Base-by-base conservation (phyloP, 1,139 yeast genomes). In the Eremothecium cymbalariae region DNA sequence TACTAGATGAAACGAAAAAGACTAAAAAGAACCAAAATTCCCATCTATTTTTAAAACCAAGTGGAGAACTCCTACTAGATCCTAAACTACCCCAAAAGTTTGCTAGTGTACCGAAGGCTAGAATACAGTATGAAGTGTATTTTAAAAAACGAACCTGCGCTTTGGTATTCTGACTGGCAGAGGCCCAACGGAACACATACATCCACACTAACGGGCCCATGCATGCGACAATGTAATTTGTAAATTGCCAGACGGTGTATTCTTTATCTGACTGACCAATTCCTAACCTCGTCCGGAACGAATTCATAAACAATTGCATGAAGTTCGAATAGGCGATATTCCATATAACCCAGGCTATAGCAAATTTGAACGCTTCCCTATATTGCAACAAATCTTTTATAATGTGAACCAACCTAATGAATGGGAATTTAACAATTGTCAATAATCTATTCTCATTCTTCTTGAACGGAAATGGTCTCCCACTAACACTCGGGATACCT, bases 81-180 rank as follows among this genome's bases (percentile, higher is more conserved):
- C 71, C 72, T 12, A 67, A 42, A 32, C 66, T 58, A 0, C 68
- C 70, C 71, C 71, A 67, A 23, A 67, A 59, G 39, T 65, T 64
- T 1, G 65, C 41, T 30, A 65, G 57, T 2, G 58, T 35, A 5
- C 65, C 59, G 9, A 65, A 34, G 1, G 44, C 39, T 4, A 64
- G 50, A 34, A 67, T 64, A 1, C 48, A 39, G 37, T 56, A 64
- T 0, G 53, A 53, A 3, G 36, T 30, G 16, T n/a, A 12, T 21
- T 33, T 38, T 12, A 36, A 12, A n/a, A 21, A 25, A 12, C 7
- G 18, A 17, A 22, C 28, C 19, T 30, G 36, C 6, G 25, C 25
- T 18, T 16, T 26, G 14, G 19, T 20, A 26, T 28, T 24, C 9
- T 14, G 11, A 11, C 63, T 60, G 8, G 17, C 21, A 18, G 34